Evolutionary conservation across 2,329 filamentous ascomycete species (phyloP).

Genomic region (Exophiala sp.): DNA sequence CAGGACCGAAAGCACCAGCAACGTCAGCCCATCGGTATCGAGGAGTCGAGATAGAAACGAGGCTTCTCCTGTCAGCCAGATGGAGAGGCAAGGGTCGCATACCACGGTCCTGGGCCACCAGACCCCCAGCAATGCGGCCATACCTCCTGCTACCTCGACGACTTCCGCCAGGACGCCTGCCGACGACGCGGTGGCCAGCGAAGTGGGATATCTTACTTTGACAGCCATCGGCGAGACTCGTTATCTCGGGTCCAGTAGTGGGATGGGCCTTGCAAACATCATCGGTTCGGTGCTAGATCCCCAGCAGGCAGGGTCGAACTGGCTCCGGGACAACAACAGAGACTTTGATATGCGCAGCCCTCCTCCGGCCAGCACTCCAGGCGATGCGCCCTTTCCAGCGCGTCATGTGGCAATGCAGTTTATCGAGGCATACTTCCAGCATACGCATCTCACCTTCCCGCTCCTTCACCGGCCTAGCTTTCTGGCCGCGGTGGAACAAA

Average conservation of each 20-base stretch:
- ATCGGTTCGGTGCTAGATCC: slow-evolving; percentile 29
- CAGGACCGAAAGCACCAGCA: not conserved
- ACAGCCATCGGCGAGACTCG: slow-evolving; percentile 40
- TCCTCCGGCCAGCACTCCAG: slow-evolving; percentile 1
- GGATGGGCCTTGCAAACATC: slow-evolving; percentile 41
- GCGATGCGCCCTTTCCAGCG: slow-evolving; percentile 31
- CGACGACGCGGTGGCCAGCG: slow-evolving; percentile 35
- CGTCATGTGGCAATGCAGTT: slow-evolving; percentile 36
- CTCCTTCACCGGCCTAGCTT: slow-evolving; percentile 35
- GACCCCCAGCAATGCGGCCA: too few species aligned
- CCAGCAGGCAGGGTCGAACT: too few species aligned
- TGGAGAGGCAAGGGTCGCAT: too few species aligned
- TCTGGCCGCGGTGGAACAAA: slow-evolving; percentile 13
- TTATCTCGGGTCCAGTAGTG: slow-evolving; percentile 36
- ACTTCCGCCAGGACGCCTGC: slow-evolving; percentile 1
- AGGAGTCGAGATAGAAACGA: not conserved
- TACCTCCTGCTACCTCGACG: not conserved
- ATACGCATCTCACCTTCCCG: slow-evolving; percentile 43
- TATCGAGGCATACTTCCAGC: slow-evolving; percentile 40
- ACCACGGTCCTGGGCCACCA: too few species aligned
- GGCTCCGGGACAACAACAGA: too few species aligned
- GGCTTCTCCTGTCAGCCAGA: too few species aligned
- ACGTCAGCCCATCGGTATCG: not conserved
- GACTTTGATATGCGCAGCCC: too few species aligned
- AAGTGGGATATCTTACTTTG: slow-evolving; percentile 40